Base-by-base conservation (phyloP, 208 protist species). In the Leishmania turanica region DNA sequence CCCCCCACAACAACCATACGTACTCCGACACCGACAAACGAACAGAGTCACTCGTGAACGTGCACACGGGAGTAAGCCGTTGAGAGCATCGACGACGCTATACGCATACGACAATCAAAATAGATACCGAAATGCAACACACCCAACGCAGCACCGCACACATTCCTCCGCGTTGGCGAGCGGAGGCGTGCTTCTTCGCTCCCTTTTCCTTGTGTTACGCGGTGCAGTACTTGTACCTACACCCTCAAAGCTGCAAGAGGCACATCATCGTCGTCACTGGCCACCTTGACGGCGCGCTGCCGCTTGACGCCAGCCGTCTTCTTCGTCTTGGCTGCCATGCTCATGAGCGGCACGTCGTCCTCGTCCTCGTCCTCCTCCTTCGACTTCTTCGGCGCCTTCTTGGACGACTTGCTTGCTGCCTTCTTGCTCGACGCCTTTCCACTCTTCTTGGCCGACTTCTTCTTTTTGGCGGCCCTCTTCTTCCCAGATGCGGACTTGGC, bases 251-350 rank as follows among this genome's bases (percentile, higher is more conserved):
- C 82, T 69, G 86, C 81, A 24, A 96, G 83, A 2, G 92, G 91
- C 47, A 95, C 79, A 64, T 96, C 91, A 40, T 96, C 93, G 72
- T 95, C 91, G 77, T 89, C 87, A 70, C 84, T 89, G 56, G 84
- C 89, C 37, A 64, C 71, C 66, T 88, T 89, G 40, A 73, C 74
- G 19, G 73, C 75, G 31, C 89, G 87, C 51, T 72, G 74, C 37
- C 87, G 87, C 69, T 92, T 85, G 45, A 78, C 72, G 7, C 77
- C 77, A 34, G 82, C 72, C 40, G 68, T 81, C 70, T 85, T 85
- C 53, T 78, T 81, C 42, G 70, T 58, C n/a, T 80, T 80, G 37
- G 58, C 75, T 2, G 84, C 84, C 51, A 84, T 78, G 31, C 71
- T 83, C 21, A 70, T 73, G 56, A 82, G 80, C 7, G 71, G 82